phyloP scores from a whole-genome alignment of 495 filamentous ascomycete genomes.

The Venustampulla echinocandica region DNA sequence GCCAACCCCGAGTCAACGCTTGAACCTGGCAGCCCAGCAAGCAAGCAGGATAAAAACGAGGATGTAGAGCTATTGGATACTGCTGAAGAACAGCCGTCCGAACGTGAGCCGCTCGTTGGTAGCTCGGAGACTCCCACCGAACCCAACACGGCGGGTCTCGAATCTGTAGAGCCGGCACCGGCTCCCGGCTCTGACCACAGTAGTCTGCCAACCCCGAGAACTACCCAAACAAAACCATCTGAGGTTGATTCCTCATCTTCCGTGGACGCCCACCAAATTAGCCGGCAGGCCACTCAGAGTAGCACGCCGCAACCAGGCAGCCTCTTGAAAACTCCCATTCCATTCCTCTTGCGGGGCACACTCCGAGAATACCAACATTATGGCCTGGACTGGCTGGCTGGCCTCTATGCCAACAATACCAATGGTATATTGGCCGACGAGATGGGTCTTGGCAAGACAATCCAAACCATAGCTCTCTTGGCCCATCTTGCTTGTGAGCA shows the following conservation, averaged over 20 bases:
- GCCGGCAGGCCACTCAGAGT: constrained; percentile 29
- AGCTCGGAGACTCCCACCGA: constrained; percentile 23
- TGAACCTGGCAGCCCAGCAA: not conserved
- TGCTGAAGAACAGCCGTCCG: constrained; percentile 30
- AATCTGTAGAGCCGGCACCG: constrained; percentile 29
- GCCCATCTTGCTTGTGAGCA: constrained; percentile 89
- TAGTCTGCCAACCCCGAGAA: constrained; percentile 43
- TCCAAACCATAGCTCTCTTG: constrained; percentile 92
- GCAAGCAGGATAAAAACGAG: constrained; percentile 13
- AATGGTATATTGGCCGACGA: constrained; percentile 99
- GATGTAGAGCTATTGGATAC: constrained; percentile 11
- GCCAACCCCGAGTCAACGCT: not conserved
- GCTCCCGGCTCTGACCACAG: constrained; percentile 35
- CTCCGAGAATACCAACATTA: constrained; percentile 95
- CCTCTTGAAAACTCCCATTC: constrained; percentile 62
- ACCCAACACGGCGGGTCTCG: constrained; percentile 17
- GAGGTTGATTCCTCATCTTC: constrained; percentile 60
- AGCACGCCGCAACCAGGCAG: constrained; percentile 33
- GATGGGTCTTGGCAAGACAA: constrained; percentile 98
- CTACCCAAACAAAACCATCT: constrained; percentile 59
- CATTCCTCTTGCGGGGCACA: constrained; percentile 81
- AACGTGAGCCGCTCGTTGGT: constrained; percentile 41
- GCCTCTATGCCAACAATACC: constrained; percentile 81
- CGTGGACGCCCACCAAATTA: constrained; percentile 30
- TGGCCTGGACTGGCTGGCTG: constrained; percentile 92